Base-by-base conservation (phyloP, 257 asterid genomes). In the Fraxinus americana region DNA sequence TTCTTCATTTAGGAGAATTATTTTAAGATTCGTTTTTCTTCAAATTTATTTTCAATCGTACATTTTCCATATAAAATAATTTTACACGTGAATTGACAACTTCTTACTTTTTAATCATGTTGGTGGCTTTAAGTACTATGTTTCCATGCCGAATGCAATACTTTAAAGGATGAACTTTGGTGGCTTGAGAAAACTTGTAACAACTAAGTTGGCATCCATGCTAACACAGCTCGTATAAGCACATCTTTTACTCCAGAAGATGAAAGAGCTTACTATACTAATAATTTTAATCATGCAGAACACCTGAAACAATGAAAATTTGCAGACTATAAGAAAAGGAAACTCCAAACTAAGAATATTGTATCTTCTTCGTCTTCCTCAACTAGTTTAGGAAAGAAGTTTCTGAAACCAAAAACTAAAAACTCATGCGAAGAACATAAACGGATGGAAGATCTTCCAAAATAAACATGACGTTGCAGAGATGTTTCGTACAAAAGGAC, bases 391-490 rank as follows among this genome's bases (percentile, higher is more conserved):
- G 5, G 19, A 63, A 38, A 38, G 63, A 75, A 79, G 72, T 67
- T 52, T 74, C 78, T 29, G 23, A 59, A 54, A 10, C 16, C 34
- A 57, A 30, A 32, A 38, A 76, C 71, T 61, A 61, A 82, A 70
- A 63, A 54, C 52, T 73, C 63, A 21, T 30, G 52, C 50, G 71
- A 25, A 50, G 38, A 36, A 36, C n/a, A 75, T 21, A 48, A 27
- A 61, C 29, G 35, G 48, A 32, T 5, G 41, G 4, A 38, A 52
- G 36, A 13, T 52, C 48, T 21, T 75, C 75, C 23, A 71, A 13
- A 21, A 13, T 36, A 17, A 39, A 36, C 16, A 10, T 23, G 35
- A 11, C 12, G 34, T 63, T 25, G 69, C 34, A 63, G 36, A 1
- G 68, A 7, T 10, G 16, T 25, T 25, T 27, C 69, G 19, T 10